Evolutionary conservation across 768 basidiomycete genomes (phyloP).

Genomic region (Coprinopsis cinerea): DNA sequence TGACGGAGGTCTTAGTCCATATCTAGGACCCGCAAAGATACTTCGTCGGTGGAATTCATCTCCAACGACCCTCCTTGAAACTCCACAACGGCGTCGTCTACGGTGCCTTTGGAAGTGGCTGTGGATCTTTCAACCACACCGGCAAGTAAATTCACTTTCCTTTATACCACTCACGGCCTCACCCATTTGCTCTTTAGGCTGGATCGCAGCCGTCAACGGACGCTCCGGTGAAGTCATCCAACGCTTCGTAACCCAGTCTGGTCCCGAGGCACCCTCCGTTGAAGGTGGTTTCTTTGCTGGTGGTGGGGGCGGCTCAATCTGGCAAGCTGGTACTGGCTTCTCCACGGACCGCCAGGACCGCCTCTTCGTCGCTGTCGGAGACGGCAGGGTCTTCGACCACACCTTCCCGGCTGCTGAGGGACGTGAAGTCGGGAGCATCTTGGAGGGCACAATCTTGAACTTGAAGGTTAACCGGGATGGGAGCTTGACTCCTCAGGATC

Average conservation of each 20-base stretch:
- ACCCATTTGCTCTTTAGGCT: background rate
- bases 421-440: background rate
- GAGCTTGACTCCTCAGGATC: background rate
- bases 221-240: background rate
- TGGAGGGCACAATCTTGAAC: slow-evolving; percentile 2
- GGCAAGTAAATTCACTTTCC: too few relatives aligned
- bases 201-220: background rate
- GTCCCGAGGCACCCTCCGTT: slow-evolving; percentile 1
- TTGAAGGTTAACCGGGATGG: background rate
- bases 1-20: background rate
- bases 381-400: background rate
- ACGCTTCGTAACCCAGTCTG: slow-evolving; percentile 1
- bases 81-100: background rate
- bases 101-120: slow-evolving; percentile 1
- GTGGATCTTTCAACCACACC: slow-evolving; percentile 5
- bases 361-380: background rate
- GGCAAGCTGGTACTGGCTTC: slow-evolving; percentile 1
- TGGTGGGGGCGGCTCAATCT: slow-evolving; percentile 1
- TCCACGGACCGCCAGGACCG: background rate
- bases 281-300: slow-evolving; percentile 3
- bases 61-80: slow-evolving; percentile 1
- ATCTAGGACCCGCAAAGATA: background rate
- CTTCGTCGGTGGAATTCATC: background rate
- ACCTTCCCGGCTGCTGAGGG: background rate
- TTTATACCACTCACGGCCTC: too few relatives aligned